These are phyloP conservation scores for Claviceps maximensis DNA, from an alignment of 2,329 filamentous ascomycete species.

Conservation along the genomic window DNA sequence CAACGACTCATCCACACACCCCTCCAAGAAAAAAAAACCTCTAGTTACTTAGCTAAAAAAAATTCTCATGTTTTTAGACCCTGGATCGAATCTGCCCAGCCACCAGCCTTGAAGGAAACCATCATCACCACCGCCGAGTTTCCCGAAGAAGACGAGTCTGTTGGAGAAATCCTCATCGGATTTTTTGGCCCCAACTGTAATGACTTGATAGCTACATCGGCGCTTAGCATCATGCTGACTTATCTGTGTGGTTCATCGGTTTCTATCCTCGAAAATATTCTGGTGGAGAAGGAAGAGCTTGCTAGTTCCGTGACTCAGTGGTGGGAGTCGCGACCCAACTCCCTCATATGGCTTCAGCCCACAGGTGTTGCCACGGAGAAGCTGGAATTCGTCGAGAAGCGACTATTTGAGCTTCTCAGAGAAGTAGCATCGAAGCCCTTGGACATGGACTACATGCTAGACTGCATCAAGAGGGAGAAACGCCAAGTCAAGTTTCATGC, in stretches of 20 bases:
- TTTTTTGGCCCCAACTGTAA: conserved; percentile 79
- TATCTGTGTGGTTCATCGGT: conserved; percentile 92
- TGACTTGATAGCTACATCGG: conserved; percentile 53
- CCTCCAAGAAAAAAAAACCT: neutral
- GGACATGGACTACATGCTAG: conserved; percentile 80
- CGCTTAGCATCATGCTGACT: conserved; percentile 65
- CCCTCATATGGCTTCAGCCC: conserved; percentile 73
- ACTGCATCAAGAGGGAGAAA: conserved; percentile 72
- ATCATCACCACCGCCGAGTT: conserved; percentile 73
- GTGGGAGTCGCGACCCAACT: conserved; percentile 67
- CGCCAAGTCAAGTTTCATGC: conserved; percentile 73
- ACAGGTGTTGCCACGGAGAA: conserved; percentile 80
- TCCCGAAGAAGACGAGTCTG: conserved; percentile 90
- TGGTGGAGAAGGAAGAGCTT: conserved; percentile 88
- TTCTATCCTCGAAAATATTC: conserved; percentile 75
- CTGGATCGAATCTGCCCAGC: conserved; percentile 79
- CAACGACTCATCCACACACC: too few relatives aligned
- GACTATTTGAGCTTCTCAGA: conserved; percentile 70
- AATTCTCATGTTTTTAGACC: conserved; percentile 33
- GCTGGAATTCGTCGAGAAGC: conserved; percentile 69
- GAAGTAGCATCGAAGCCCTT: conserved; percentile 69
- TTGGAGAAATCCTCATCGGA: conserved; percentile 72
- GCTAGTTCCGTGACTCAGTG: conserved; percentile 74
- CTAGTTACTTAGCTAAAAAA: neutral
- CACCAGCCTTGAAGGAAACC: conserved; percentile 58